Percentiles rank a stretch among this genome's conserved stretches.
Conservation (phyloP, 1,139 yeast genomes). For the Sugiyamaella xylanicola region DNA sequence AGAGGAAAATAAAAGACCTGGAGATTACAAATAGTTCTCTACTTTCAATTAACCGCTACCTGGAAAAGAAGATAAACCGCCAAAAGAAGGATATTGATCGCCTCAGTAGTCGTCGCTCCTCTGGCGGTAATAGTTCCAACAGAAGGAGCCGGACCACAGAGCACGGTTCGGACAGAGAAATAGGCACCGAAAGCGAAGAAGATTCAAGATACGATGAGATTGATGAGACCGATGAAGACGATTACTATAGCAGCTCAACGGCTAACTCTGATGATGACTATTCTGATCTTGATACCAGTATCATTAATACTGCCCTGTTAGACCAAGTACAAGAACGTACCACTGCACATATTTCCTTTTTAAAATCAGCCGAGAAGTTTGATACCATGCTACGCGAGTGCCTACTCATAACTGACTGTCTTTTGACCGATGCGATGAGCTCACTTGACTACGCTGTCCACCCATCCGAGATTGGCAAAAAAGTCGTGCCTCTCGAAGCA, state of each 20-base stretch:
- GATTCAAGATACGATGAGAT: neutral
- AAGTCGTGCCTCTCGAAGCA: constrained; percentile 18
- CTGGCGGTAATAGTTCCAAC: neutral
- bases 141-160: neutral
- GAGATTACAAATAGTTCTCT: constrained; percentile 39
- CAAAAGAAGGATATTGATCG: constrained; percentile 31
- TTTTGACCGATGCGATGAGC: constrained; percentile 30
- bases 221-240: constrained; percentile 20
- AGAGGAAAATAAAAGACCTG: constrained; percentile 37
- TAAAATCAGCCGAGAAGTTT: constrained; percentile 32
- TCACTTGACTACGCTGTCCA: constrained; percentile 31
- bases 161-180: neutral
- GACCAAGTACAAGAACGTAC: constrained; percentile 23
- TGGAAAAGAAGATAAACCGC: constrained; percentile 33
- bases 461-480: constrained; percentile 29
- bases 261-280: constrained; percentile 19
- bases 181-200: neutral
- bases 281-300: constrained; percentile 14
- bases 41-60: constrained; percentile 35
- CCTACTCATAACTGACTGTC: constrained; percentile 29
- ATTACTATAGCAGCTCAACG: constrained; percentile 23
- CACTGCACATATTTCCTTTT: constrained; percentile 31
- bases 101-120: constrained; percentile 3
- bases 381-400: constrained; percentile 31
- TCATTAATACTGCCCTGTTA: constrained; percentile 7